phyloP scores from a whole-genome alignment of 176 grass and related monocot genomes.

The Hsuehochloa calcarea region DNA sequence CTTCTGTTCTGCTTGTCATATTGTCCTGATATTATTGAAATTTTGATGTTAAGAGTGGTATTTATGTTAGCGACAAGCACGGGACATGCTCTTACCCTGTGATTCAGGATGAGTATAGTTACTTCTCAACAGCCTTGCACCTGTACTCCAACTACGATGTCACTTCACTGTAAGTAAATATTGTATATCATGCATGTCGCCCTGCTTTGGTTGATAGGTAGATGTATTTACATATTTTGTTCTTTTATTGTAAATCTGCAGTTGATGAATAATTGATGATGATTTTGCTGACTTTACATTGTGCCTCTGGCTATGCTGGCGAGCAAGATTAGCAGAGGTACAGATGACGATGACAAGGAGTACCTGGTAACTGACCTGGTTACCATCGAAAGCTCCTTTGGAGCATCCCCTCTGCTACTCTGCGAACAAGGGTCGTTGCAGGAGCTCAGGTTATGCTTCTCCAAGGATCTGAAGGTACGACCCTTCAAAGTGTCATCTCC shows the following conservation, averaged over 20 bases:
- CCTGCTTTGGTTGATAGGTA: no score
- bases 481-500: not conserved
- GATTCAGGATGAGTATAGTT: no score
- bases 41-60: not conserved
- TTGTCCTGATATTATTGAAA: not conserved
- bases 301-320: not conserved
- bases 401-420: not conserved
- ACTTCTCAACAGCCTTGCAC: not conserved
- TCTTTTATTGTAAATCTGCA: not conserved
- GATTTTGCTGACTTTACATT: not conserved
- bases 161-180: not conserved
- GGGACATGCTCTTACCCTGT: conserved; percentile 8
- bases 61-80: conserved; percentile 4
- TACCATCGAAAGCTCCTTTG: conserved; percentile 3
- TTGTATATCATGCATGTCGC: no score
- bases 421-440: not conserved
- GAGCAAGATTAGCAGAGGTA: not conserved
- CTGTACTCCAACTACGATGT: not conserved
- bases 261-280: not conserved
- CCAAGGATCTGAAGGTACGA: conserved; percentile 7
- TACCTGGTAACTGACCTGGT: not conserved
- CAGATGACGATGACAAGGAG: not conserved
- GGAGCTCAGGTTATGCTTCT: not conserved
- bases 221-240: no score
- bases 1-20: not conserved